Conservation (phyloP, 192 early-diverging fungal species). For the Backusella liffmaniae region DNA sequence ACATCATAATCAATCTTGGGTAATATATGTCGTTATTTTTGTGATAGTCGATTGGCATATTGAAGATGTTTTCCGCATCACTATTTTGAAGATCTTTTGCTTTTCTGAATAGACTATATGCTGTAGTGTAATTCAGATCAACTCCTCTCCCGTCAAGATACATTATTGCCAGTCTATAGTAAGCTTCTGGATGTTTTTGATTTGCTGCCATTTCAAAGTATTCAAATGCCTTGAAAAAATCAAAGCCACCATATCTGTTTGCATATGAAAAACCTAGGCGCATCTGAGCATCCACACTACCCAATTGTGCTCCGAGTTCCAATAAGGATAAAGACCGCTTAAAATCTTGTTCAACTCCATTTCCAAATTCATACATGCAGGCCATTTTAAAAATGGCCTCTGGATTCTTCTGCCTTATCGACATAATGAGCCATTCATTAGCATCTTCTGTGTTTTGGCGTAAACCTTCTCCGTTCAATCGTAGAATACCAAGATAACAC, state of each 20-base stretch:
- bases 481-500: neutral
- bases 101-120: neutral
- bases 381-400: neutral
- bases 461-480: neutral
- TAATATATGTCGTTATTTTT: neutral
- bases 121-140: neutral
- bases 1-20: neutral
- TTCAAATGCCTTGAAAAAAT: neutral
- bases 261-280: neutral
- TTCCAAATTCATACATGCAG: neutral
- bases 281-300: neutral
- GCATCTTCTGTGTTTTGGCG: neutral
- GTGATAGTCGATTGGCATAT: neutral
- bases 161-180: neutral
- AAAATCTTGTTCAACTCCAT: neutral
- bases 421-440: neutral
- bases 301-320: neutral
- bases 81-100: neutral
- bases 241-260: too few relatives aligned
- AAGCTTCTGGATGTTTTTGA: neutral
- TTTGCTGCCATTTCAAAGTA: constrained; percentile 21
- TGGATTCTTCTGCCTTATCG: neutral
- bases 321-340: neutral
- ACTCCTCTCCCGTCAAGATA: constrained; percentile 19
- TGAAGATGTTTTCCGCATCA: neutral